These are phyloP conservation scores for Arachnopeziza araneosa DNA, from an alignment of 2,329 filamentous ascomycete species.

Conservation along the genomic window DNA sequence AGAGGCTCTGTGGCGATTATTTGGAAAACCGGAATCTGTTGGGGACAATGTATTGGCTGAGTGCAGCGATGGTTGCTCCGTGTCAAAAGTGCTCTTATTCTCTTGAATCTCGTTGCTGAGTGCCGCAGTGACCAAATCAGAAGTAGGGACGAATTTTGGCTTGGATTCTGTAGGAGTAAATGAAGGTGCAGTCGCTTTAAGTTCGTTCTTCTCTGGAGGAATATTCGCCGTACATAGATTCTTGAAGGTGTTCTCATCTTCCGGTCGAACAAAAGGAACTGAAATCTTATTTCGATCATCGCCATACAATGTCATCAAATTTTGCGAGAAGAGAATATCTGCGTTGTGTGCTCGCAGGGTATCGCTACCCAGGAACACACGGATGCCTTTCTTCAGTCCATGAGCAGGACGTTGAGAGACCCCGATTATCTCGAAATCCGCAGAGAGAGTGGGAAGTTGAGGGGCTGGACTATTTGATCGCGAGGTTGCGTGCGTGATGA, in stretches of 20 bases:
- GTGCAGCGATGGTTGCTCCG: background rate
- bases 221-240: slow-evolving; percentile 60
- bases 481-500: slow-evolving; percentile 69
- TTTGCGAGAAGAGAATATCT: slow-evolving; percentile 87
- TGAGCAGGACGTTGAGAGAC: slow-evolving; percentile 44
- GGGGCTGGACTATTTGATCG: slow-evolving; percentile 67
- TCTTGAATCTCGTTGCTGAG: slow-evolving; percentile 5
- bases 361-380: slow-evolving; percentile 88
- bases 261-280: slow-evolving; percentile 86
- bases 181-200: slow-evolving; percentile 40
- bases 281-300: slow-evolving; percentile 82
- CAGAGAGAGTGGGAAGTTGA: slow-evolving; percentile 75
- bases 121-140: slow-evolving; percentile 9
- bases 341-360: slow-evolving; percentile 79
- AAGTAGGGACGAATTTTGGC: slow-evolving; percentile 16
- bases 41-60: background rate
- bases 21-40: slow-evolving; percentile 7
- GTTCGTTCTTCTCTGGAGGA: slow-evolving; percentile 49
- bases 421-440: slow-evolving; percentile 71
- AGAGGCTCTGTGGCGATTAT: slow-evolving; percentile 9
- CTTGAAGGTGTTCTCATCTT: slow-evolving; percentile 78
- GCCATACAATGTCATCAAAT: slow-evolving; percentile 80
- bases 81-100: slow-evolving; percentile 10
- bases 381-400: slow-evolving; percentile 58
- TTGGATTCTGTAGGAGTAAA: slow-evolving; percentile 28